A percentile compares a stretch with the other conserved stretches of the same genome.
These are phyloP conservation scores for Auricularia heimuer DNA, from an alignment of 768 basidiomycete species.

Conservation along the genomic window DNA sequence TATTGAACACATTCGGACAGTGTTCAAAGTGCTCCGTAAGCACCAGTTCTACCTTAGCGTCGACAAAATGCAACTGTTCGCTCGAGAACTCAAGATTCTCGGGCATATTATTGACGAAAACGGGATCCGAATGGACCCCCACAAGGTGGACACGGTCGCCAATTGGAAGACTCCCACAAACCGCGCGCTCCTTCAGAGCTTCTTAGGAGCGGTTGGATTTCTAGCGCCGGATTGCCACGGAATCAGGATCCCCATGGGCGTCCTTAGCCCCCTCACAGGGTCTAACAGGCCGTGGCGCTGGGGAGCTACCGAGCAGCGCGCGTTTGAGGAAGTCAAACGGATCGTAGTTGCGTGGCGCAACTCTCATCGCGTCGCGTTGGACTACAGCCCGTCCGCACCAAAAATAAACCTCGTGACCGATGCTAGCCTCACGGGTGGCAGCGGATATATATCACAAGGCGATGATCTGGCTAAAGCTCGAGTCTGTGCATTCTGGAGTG, in stretches of 20 bases:
- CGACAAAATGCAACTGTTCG: conserved; percentile 6
- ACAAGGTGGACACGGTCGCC: conserved; percentile 17
- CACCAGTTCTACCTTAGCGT: conserved; percentile 7
- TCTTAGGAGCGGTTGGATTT: conserved; percentile 29
- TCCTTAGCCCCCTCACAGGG: conserved; percentile 17
- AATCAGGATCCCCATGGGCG: conserved; percentile 30
- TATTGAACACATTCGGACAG: conserved; percentile 5
- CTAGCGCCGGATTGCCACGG: conserved; percentile 23
- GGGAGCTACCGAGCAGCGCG: conserved; percentile 21
- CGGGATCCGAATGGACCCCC: conserved; percentile 20
- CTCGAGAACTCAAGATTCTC: conserved; percentile 6
- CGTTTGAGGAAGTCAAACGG: conserved; percentile 22
- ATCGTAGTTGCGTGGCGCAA: conserved; percentile 13
- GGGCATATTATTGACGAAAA: conserved; percentile 19
- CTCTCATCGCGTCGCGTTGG: conserved; percentile 10
- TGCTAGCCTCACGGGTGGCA: conserved; percentile 21
- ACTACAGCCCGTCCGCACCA: conserved; percentile 13
- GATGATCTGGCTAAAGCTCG: conserved; percentile 15
- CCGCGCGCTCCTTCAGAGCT: conserved; percentile 21
- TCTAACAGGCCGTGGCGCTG: conserved; percentile 14
- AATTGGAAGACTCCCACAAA: conserved; percentile 22
- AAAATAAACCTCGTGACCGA: conserved; percentile 24
- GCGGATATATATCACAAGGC: conserved; percentile 22
- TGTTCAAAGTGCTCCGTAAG: conserved; percentile 2
- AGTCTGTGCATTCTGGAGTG: conserved; percentile 26